phyloP scores from a whole-genome alignment of 1,284 basidiomycete species.

The Xerocomus nothofagi region DNA sequence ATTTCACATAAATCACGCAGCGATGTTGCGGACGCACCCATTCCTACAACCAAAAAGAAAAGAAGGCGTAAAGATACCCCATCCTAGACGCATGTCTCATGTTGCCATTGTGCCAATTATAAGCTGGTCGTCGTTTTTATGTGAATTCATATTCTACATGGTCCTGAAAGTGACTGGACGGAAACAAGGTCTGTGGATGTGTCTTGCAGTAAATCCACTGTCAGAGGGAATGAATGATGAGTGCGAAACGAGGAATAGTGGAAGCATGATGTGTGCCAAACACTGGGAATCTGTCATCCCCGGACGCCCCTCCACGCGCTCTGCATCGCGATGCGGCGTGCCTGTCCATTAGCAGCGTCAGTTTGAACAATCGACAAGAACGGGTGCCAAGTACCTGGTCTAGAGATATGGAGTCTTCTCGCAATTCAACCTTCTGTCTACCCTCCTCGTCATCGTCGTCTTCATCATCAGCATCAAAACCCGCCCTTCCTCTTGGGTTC shows the following conservation, averaged over 20 bases:
- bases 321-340: slow-evolving; percentile 70
- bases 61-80: slow-evolving; percentile 23
- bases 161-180: slow-evolving; percentile 18
- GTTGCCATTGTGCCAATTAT: slow-evolving; percentile 7
- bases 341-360: slow-evolving; percentile 40
- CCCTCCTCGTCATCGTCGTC: slow-evolving; percentile 65
- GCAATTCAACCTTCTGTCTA: slow-evolving; percentile 69
- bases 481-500: slow-evolving; percentile 38
- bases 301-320: slow-evolving; percentile 68
- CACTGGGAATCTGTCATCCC: slow-evolving; percentile 35
- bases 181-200: slow-evolving; percentile 10
- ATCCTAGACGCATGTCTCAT: slow-evolving; percentile 5
- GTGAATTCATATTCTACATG: slow-evolving; percentile 34
- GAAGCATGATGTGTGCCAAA: slow-evolving; percentile 4
- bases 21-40: background rate
- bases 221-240: slow-evolving; percentile 7
- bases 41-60: slow-evolving; percentile 17
- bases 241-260: background rate
- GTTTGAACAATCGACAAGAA: background rate
- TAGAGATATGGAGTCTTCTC: slow-evolving; percentile 80
- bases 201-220: slow-evolving; percentile 11
- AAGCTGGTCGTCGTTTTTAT: slow-evolving; percentile 15
- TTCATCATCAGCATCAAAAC: slow-evolving; percentile 60
- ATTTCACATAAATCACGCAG: background rate
- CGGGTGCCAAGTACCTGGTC: slow-evolving; percentile 66